Percentiles rank a stretch among this genome's conserved stretches.
These are phyloP conservation scores for Candida easanensis DNA, from an alignment of 805 yeast species.

Conservation along the genomic window DNA sequence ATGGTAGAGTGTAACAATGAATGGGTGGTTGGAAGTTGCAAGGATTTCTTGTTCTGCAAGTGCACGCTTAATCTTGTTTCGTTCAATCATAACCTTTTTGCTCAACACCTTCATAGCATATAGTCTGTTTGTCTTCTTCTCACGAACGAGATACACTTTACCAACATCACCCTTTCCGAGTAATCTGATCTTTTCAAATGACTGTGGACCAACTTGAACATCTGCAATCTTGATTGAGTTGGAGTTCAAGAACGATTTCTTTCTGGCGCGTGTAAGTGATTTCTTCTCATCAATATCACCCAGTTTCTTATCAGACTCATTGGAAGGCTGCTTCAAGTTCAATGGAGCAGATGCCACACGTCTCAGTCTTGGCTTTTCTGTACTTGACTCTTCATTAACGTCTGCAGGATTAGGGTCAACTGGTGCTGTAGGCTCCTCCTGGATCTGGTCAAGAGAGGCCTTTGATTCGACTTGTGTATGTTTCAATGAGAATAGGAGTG, in stretches of 20 bases:
- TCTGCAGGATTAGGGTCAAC: neutral
- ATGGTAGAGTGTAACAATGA: slow-evolving; percentile 93
- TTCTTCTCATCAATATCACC: slow-evolving; percentile 17
- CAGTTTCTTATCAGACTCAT: slow-evolving; percentile 25
- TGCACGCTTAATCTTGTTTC: slow-evolving; percentile 93
- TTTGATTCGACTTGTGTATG: slow-evolving; percentile 20
- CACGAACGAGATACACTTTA: slow-evolving; percentile 87
- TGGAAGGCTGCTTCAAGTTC: slow-evolving; percentile 36
- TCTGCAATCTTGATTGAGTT: slow-evolving; percentile 71
- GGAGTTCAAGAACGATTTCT: slow-evolving; percentile 52
- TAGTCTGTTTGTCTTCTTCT: slow-evolving; percentile 66
- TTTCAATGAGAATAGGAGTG: slow-evolving; percentile 31
- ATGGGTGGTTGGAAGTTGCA: slow-evolving; percentile 95
- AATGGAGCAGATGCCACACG: slow-evolving; percentile 87
- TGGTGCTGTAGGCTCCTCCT: slow-evolving; percentile 28
- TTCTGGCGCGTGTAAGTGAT: slow-evolving; percentile 34
- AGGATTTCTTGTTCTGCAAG: slow-evolving; percentile 95
- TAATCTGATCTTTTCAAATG: slow-evolving; percentile 86
- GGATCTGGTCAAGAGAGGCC: slow-evolving; percentile 31
- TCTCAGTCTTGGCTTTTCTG: slow-evolving; percentile 41
- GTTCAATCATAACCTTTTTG: slow-evolving; percentile 90
- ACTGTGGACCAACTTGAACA: slow-evolving; percentile 80
- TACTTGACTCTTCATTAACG: slow-evolving; percentile 25
- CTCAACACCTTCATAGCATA: slow-evolving; percentile 92
- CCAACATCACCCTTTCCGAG: slow-evolving; percentile 98